A percentile compares a stretch with the other conserved stretches of the same genome.
Conservation (phyloP, 169 alveolate genomes). For the Eimeria tenella region DNA sequence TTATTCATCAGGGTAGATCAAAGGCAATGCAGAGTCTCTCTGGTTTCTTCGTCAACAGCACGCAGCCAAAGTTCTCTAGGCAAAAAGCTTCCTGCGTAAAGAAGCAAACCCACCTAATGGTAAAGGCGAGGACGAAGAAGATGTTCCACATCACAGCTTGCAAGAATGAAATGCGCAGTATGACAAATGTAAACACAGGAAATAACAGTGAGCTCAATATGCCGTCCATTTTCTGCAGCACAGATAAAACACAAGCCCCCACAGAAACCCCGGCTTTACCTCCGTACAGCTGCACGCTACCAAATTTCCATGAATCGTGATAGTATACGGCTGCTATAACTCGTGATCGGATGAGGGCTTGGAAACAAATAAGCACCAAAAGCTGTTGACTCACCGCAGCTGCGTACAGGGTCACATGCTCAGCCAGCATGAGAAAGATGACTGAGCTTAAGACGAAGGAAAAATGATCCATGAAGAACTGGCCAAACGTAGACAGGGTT, state of each 20-base stretch:
- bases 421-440: constrained; percentile 57
- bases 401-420: constrained; percentile 57
- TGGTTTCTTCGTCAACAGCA: neutral
- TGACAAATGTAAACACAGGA: constrained; percentile 78
- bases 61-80: neutral
- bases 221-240: constrained; percentile 69
- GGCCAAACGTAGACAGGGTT: constrained; percentile 61
- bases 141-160: constrained; percentile 73
- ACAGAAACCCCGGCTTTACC: neutral
- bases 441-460: constrained; percentile 40
- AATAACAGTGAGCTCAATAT: constrained; percentile 40
- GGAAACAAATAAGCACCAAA: neutral
- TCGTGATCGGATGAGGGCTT: no score
- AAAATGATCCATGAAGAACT: constrained; percentile 68
- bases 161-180: constrained; percentile 71
- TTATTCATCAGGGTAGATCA: no score
- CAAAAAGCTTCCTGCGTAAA: neutral
- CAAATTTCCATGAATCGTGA: neutral
- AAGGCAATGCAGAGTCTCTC: no score
- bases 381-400: neutral
- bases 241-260: neutral
- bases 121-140: neutral
- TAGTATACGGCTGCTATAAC: neutral
- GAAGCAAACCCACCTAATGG: constrained; percentile 13
- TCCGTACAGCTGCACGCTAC: no score